phyloP scores from a whole-genome alignment of 331 rosid genomes.

The Phaseolus coccineus region DNA sequence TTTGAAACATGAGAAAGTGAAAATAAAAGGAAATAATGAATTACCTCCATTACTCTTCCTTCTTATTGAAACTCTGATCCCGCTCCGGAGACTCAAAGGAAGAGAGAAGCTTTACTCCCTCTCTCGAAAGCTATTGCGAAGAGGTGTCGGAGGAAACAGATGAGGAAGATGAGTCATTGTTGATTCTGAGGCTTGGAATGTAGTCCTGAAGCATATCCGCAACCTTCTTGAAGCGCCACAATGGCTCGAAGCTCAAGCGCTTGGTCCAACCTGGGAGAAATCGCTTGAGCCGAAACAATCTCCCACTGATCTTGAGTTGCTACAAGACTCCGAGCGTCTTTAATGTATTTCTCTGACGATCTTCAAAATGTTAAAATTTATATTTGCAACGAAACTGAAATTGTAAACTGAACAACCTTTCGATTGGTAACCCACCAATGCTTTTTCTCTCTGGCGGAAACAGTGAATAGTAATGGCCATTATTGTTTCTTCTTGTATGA shows the following conservation, averaged over 20 bases:
- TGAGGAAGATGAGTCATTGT: conserved; percentile 57
- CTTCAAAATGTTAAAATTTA: conserved; percentile 42
- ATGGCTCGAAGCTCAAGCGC: conserved; percentile 89
- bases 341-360: conserved; percentile 77
- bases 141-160: conserved; percentile 53
- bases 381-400: not conserved
- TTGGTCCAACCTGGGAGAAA: conserved; percentile 76
- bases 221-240: conserved; percentile 83
- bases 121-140: conserved; percentile 43
- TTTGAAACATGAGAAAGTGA: too few relatives aligned
- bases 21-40: too few relatives aligned
- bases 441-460: conserved; percentile 64
- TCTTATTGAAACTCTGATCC: conserved; percentile 70
- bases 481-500: not conserved
- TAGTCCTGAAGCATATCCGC: conserved; percentile 95
- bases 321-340: conserved; percentile 77
- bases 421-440: conserved; percentile 97
- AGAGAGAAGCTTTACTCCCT: conserved; percentile 78
- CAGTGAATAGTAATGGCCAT: conserved; percentile 72
- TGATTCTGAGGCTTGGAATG: conserved; percentile 85
- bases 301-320: conserved; percentile 76
- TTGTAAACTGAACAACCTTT: conserved; percentile 54
- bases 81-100: conserved; percentile 47
- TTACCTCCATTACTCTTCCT: too few relatives aligned
- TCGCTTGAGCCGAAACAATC: conserved; percentile 65